A percentile compares a stretch with the other conserved stretches of the same genome.
These are phyloP conservation scores for Penicillium daleae DNA, from an alignment of 495 filamentous ascomycete genomes.

Conservation along the genomic window DNA sequence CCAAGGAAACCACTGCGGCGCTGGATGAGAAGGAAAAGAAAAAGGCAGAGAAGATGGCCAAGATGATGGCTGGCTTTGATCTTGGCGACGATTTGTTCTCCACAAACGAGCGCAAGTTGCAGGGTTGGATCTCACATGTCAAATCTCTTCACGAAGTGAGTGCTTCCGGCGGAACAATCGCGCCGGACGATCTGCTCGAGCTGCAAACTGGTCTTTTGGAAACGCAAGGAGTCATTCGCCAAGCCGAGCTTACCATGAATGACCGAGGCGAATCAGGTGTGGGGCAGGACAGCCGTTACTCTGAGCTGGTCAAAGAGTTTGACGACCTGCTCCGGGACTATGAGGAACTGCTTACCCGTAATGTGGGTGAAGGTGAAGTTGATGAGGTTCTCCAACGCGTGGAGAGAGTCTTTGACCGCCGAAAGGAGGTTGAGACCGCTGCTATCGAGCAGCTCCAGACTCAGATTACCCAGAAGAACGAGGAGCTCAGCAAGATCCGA, in stretches of 20 bases:
- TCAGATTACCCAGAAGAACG: slow-evolving; percentile 69
- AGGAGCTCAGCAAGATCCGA: slow-evolving; percentile 78
- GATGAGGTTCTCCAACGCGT: slow-evolving; percentile 81
- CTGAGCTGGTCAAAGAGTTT: slow-evolving; percentile 74
- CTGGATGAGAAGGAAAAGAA: slow-evolving; percentile 97
- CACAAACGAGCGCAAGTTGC: slow-evolving; percentile 83
- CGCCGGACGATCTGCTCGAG: slow-evolving; percentile 77
- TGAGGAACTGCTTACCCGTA: slow-evolving; percentile 77
- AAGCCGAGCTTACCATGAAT: slow-evolving; percentile 82
- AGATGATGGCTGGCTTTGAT: slow-evolving; percentile 99
- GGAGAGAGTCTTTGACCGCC: slow-evolving; percentile 72
- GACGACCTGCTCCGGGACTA: slow-evolving; percentile 77
- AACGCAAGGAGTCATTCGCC: slow-evolving; percentile 88
- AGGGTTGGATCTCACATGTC: slow-evolving; percentile 77
- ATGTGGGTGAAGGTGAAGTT: slow-evolving; percentile 74
- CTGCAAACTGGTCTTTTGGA: slow-evolving; percentile 79
- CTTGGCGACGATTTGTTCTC: slow-evolving; percentile 88
- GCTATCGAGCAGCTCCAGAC: slow-evolving; percentile 71
- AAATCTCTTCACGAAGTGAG: slow-evolving; percentile 78
- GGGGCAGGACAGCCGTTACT: slow-evolving; percentile 65
- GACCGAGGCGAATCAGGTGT: slow-evolving; percentile 64
- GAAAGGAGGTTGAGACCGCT: slow-evolving; percentile 70
- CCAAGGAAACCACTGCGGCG: slow-evolving; percentile 85
- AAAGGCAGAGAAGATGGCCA: slow-evolving; percentile 98
- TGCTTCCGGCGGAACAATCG: slow-evolving; percentile 74